These are phyloP conservation scores for Hypoxylon sp. DNA, from an alignment of 2,329 filamentous ascomycete genomes.

Conservation along the genomic window DNA sequence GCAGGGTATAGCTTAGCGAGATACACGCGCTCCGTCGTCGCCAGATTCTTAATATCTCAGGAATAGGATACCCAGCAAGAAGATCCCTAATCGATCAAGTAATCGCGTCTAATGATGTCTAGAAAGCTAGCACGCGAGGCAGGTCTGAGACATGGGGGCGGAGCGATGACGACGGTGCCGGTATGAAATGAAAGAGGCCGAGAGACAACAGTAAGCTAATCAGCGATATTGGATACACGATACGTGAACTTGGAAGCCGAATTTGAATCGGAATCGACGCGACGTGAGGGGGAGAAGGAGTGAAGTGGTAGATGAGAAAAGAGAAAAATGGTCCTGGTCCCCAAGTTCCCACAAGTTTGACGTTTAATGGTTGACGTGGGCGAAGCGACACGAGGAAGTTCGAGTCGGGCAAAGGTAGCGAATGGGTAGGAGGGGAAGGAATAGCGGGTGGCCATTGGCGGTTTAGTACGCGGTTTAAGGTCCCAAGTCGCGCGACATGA, in stretches of 20 bases:
- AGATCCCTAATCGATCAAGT: conserved; percentile 6
- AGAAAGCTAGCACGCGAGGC: conserved; percentile 19
- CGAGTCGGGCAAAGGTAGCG: conserved; percentile 26
- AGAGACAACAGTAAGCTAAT: conserved; percentile 12
- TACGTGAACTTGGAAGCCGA: conserved; percentile 7
- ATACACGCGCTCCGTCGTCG: conserved; percentile 34
- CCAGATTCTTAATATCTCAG: conserved; percentile 21
- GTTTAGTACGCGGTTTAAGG: conserved; percentile 40
- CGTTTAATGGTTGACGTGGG: conserved; percentile 15
- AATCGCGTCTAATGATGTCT: conserved; percentile 22
- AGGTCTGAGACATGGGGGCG: conserved; percentile 25
- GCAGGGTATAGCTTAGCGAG: conserved; percentile 31
- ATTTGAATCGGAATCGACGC: conserved; percentile 29
- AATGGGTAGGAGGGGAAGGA: conserved; percentile 36
- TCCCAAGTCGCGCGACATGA: conserved; percentile 38
- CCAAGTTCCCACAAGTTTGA: conserved; percentile 11
- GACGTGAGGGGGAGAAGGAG: conserved; percentile 12
- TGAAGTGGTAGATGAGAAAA: conserved; percentile 1
- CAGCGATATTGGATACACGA: conserved; percentile 1
- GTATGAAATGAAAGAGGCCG: conserved; percentile 13
- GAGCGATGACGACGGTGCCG: conserved; percentile 10
- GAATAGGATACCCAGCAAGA: conserved; percentile 9
- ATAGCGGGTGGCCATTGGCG: conserved; percentile 35
- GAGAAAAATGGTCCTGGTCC: not conserved
- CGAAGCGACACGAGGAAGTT: conserved; percentile 32